phyloP scores from a whole-genome alignment of 768 basidiomycete species.

The Auricularia sp. region DNA sequence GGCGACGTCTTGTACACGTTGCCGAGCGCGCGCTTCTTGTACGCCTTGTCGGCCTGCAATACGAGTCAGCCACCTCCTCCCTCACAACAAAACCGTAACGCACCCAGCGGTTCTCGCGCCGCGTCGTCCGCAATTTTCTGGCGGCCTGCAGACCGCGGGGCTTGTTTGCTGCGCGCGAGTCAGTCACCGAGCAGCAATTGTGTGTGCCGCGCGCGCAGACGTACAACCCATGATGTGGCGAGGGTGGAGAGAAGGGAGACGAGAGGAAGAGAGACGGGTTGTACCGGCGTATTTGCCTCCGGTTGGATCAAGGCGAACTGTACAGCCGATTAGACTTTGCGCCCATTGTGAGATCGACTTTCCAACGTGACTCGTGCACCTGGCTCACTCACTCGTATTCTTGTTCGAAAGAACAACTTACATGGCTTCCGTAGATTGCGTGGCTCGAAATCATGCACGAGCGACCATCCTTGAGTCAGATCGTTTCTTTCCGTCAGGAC shows the following conservation, averaged over 20 bases:
- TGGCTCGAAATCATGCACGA: too few species aligned
- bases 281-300: too few species aligned
- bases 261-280: too few species aligned
- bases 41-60: slow-evolving; percentile 85
- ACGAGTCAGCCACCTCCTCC: background rate
- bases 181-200: background rate
- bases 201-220: background rate
- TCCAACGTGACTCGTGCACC: too few species aligned
- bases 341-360: too few species aligned
- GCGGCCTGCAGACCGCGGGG: slow-evolving; percentile 98
- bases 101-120: slow-evolving; percentile 96
- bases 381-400: too few species aligned
- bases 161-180: slow-evolving; percentile 72
- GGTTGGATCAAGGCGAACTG: too few species aligned
- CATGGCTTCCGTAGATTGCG: too few species aligned
- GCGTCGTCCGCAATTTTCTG: slow-evolving; percentile 90
- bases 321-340: too few species aligned
- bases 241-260: background rate
- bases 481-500: too few species aligned
- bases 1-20: slow-evolving; percentile 99
- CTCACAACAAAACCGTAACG: slow-evolving; percentile 18
- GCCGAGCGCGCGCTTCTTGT: slow-evolving; percentile 99
- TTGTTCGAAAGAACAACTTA: too few species aligned
- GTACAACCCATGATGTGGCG: background rate
- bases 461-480: too few species aligned